Conservation (phyloP, 805 yeast genomes). For the Teunomyces atbi region DNA sequence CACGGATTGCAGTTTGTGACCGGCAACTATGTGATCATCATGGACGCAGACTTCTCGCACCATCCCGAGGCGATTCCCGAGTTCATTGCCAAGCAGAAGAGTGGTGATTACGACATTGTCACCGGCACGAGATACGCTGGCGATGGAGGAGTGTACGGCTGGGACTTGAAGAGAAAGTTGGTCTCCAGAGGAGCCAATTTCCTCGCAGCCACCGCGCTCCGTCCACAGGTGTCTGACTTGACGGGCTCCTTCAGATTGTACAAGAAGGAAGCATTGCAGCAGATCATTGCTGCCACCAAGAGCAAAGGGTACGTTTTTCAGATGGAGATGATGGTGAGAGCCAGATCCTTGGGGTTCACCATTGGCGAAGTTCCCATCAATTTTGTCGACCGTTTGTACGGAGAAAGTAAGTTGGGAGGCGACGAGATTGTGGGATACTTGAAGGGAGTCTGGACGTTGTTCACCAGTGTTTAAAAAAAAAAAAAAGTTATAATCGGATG, state of each 20-base stretch:
- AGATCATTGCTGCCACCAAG: conserved; percentile 63
- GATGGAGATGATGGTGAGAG: conserved; percentile 87
- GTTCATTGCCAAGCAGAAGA: conserved; percentile 63
- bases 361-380: conserved; percentile 79
- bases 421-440: conserved; percentile 76
- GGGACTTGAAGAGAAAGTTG: conserved; percentile 78
- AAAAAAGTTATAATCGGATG: background rate
- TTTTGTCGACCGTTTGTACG: conserved; percentile 76
- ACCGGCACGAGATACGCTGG: conserved; percentile 73
- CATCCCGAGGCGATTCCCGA: conserved; percentile 79
- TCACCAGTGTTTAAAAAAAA: conserved; percentile 49
- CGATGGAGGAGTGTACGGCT: conserved; percentile 78
- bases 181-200: conserved; percentile 81
- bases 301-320: conserved; percentile 83
- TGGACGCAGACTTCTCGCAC: conserved; percentile 85
- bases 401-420: conserved; percentile 77
- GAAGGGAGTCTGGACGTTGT: conserved; percentile 73
- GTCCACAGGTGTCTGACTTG: conserved; percentile 71
- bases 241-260: conserved; percentile 78
- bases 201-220: conserved; percentile 65
- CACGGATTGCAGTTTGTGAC: conserved; percentile 71
- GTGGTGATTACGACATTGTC: conserved; percentile 50
- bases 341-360: conserved; percentile 66
- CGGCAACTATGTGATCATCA: conserved; percentile 73
- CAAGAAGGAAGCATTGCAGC: conserved; percentile 65